phyloP scores from a whole-genome alignment of 805 yeast genomes.

The Lipomyces orientalis region DNA sequence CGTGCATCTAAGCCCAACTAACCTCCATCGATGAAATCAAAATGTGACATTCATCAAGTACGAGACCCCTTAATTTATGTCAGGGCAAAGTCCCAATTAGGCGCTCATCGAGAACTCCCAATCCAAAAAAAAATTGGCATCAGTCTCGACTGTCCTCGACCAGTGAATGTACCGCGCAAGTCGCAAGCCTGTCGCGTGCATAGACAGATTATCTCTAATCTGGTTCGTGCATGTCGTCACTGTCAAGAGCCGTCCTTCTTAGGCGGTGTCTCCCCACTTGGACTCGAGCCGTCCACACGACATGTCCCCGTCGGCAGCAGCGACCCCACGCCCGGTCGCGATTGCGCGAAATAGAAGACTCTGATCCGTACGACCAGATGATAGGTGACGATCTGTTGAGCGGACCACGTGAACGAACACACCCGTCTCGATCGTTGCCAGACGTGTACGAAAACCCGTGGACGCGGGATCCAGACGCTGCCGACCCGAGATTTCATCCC shows the following conservation, averaged over 20 bases:
- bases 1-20: too few relatives aligned
- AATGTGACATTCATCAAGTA: not conserved
- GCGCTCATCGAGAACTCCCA: not conserved
- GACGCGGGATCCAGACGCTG: conserved; percentile 6
- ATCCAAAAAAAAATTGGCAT: not conserved
- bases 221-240: not conserved
- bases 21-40: too few relatives aligned
- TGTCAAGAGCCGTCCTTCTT: not conserved
- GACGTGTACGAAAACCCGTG: conserved; percentile 20
- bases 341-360: not conserved
- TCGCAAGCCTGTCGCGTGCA: not conserved
- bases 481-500: conserved; percentile 24
- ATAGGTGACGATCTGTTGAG: not conserved
- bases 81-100: not conserved
- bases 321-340: not conserved
- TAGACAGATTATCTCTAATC: not conserved
- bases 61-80: not conserved
- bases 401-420: conserved; percentile 2
- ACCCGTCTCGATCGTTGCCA: conserved; percentile 18
- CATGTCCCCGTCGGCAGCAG: not conserved
- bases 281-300: not conserved
- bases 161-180: too few relatives aligned
- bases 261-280: not conserved
- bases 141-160: too few relatives aligned
- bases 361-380: not conserved